phyloP scores from a whole-genome alignment of 2,329 filamentous ascomycete genomes.

The Atkinsonella hypoxylon region DNA sequence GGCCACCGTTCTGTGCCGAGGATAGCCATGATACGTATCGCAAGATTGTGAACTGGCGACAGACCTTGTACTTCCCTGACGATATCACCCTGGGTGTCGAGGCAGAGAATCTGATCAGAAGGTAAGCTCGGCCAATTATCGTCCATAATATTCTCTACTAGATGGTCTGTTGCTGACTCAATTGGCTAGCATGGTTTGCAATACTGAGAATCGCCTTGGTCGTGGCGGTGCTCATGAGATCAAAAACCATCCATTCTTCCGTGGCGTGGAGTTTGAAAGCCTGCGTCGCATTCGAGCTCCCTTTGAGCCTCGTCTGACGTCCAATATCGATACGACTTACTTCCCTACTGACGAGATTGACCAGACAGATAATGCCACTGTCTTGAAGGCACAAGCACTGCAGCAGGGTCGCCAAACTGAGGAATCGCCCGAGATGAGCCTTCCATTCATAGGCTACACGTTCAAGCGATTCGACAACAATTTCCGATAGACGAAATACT shows the following conservation, averaged over 20 bases:
- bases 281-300: constrained; percentile 87
- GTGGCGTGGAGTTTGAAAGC: constrained; percentile 88
- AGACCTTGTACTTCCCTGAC: constrained; percentile 91
- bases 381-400: constrained; percentile 72
- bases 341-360: constrained; percentile 99
- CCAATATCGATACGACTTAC: constrained; percentile 92
- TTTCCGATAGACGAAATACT: constrained; percentile 34
- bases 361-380: constrained; percentile 84
- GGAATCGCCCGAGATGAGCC: constrained; percentile 83
- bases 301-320: constrained; percentile 87
- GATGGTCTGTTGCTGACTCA: neutral
- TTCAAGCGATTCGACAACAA: constrained; percentile 90
- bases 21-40: constrained; percentile 96
- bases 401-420: constrained; percentile 54
- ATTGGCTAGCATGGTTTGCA: constrained; percentile 73
- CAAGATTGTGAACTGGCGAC: constrained; percentile 98
- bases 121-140: constrained; percentile 39
- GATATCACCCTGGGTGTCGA: constrained; percentile 82
- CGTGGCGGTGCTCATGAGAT: constrained; percentile 80
- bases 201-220: constrained; percentile 83
- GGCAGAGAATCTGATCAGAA: constrained; percentile 84
- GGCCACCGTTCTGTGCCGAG: constrained; percentile 97
- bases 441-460: constrained; percentile 58
- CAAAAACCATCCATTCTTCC: constrained; percentile 92
- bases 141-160: neutral